phyloP scores from a whole-genome alignment of 73 alveolate species.

The Tetrahymena malaccensis region DNA sequence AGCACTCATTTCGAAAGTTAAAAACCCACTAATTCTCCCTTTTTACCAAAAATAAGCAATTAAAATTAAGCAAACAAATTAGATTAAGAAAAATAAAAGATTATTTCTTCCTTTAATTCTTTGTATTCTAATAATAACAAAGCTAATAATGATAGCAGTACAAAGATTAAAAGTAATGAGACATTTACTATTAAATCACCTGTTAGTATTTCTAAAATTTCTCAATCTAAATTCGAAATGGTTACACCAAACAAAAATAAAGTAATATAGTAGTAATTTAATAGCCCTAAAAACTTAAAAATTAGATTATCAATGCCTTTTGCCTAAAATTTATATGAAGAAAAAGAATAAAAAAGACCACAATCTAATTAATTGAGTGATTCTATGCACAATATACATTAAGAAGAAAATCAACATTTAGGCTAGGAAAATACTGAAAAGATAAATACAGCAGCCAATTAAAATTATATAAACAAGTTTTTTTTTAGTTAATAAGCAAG shows the following conservation, averaged over 20 bases:
- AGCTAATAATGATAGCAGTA: not conserved
- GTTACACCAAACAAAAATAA: not conserved
- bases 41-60: not conserved
- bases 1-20: not conserved
- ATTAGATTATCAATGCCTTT: not conserved
- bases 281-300: not conserved
- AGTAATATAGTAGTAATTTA: not conserved
- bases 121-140: not conserved
- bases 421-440: not conserved
- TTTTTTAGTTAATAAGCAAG: not conserved
- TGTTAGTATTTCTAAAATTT: not conserved
- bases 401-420: not conserved
- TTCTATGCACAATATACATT: not conserved
- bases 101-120: not conserved
- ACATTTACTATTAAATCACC: not conserved
- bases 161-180: not conserved
- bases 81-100: not conserved
- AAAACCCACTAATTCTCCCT: not conserved
- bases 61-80: not conserved
- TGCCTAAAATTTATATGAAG: too few species aligned
- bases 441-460: not conserved
- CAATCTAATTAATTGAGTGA: not conserved
- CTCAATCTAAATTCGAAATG: not conserved
- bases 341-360: too few species aligned
- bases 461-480: not conserved